A percentile compares a stretch with the other conserved stretches of the same genome.
Evolutionary conservation across 495 filamentous ascomycete species (phyloP).

Genomic region (Penicillium taxi): DNA sequence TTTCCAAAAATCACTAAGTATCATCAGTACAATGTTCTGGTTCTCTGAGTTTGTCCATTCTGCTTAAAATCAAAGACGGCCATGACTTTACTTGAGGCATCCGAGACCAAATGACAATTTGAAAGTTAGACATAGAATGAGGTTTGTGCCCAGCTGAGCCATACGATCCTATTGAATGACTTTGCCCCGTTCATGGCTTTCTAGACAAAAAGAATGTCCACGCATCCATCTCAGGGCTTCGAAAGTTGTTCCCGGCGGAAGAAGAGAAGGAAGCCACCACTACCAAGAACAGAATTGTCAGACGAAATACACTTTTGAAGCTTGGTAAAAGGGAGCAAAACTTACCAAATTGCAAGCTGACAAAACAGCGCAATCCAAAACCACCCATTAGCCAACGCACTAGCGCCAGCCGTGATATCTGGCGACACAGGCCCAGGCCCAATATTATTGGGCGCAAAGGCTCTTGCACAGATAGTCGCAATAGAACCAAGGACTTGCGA

Average conservation of each 20-base stretch:
- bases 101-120: neutral
- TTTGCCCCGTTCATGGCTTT: neutral
- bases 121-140: neutral
- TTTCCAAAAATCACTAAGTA: neutral
- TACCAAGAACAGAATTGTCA: slow-evolving; percentile 3
- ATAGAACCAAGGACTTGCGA: slow-evolving; percentile 45
- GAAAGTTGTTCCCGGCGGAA: slow-evolving; percentile 65
- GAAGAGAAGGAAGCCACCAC: slow-evolving; percentile 58
- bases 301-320: neutral
- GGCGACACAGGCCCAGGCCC: slow-evolving; percentile 43
- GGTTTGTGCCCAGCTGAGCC: neutral
- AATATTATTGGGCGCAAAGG: slow-evolving; percentile 41
- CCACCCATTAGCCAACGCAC: slow-evolving; percentile 47
- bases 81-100: slow-evolving; percentile 9
- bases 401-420: slow-evolving; percentile 34
- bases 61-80: neutral
- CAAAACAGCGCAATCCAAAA: slow-evolving; percentile 60
- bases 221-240: slow-evolving; percentile 44
- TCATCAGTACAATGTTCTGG: neutral
- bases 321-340: neutral
- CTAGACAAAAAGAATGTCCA: neutral
- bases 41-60: neutral
- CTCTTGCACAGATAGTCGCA: slow-evolving; percentile 41
- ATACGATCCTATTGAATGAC: neutral
- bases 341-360: slow-evolving; percentile 55